Percentiles rank a stretch among this genome's conserved stretches.
Evolutionary conservation across 495 filamentous ascomycete genomes (phyloP).

Genomic region (Penicillium turbatum): DNA sequence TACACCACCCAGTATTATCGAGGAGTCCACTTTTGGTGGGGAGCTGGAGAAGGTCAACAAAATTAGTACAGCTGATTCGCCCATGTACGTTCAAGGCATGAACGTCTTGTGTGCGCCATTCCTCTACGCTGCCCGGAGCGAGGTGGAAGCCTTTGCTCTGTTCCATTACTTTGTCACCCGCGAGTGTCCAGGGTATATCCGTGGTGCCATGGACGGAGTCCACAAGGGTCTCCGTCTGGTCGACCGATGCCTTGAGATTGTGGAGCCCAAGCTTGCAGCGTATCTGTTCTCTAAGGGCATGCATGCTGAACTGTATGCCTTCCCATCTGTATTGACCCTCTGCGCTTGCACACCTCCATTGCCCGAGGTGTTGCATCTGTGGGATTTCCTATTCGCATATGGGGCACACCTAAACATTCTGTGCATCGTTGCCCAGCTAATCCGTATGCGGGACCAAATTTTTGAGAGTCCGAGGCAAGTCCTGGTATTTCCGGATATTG

Average conservation of each 20-base stretch:
- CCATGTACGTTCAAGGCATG: conserved; percentile 97
- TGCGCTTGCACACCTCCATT: conserved; percentile 97
- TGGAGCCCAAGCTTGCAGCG: conserved; percentile 79
- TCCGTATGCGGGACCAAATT: conserved; percentile 80
- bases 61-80: conserved; percentile 51
- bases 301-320: conserved; percentile 94
- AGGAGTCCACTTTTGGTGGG: conserved; percentile 30
- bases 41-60: conserved; percentile 6
- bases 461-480: conserved; percentile 76
- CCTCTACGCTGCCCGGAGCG: conserved; percentile 88
- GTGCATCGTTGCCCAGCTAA: conserved; percentile 94
- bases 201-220: conserved; percentile 95
- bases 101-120: conserved; percentile 99
- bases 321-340: conserved; percentile 89
- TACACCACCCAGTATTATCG: conserved; percentile 41
- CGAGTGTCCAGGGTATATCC: conserved; percentile 91
- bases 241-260: conserved; percentile 82
- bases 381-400: conserved; percentile 97
- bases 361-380: conserved; percentile 89
- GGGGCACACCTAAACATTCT: conserved; percentile 91
- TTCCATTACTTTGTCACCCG: conserved; percentile 85
- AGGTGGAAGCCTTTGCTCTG: conserved; percentile 88
- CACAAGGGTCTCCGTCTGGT: conserved; percentile 88
- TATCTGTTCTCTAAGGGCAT: conserved; percentile 82
- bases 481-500: not conserved